Conservation (phyloP, 345 rosid genomes). For the Zanthoxylum bungeanum region DNA sequence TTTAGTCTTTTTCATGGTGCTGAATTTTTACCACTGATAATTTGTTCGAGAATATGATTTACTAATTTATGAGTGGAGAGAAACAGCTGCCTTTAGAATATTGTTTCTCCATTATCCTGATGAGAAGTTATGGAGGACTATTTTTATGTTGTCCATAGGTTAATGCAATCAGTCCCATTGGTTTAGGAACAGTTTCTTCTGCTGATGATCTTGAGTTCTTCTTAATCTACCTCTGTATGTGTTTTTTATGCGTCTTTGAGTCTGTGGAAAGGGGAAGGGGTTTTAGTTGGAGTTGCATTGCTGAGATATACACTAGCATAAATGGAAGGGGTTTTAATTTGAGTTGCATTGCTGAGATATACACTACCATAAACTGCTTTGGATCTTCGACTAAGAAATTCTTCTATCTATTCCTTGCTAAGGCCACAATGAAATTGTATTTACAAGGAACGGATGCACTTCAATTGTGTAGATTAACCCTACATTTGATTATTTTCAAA, state of each 20-base stretch:
- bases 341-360: not conserved
- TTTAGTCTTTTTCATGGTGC: too few species aligned
- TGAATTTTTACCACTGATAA: too few species aligned
- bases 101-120: not conserved
- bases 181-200: not conserved
- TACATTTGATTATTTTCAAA: too few species aligned
- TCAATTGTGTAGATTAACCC: slow-evolving; percentile 3
- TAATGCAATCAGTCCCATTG: not conserved
- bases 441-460: not conserved
- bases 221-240: not conserved
- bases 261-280: not conserved
- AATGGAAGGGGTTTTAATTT: not conserved
- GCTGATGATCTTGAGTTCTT: not conserved
- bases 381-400: not conserved
- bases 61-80: not conserved
- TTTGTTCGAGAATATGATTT: too few species aligned
- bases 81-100: not conserved
- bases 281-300: too few species aligned
- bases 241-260: not conserved
- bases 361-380: not conserved
- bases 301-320: too few species aligned
- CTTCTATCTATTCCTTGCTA: not conserved
- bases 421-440: not conserved
- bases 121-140: not conserved
- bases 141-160: not conserved